phyloP scores from a whole-genome alignment of 768 basidiomycete species.

The Leccinum truebloodii region DNA sequence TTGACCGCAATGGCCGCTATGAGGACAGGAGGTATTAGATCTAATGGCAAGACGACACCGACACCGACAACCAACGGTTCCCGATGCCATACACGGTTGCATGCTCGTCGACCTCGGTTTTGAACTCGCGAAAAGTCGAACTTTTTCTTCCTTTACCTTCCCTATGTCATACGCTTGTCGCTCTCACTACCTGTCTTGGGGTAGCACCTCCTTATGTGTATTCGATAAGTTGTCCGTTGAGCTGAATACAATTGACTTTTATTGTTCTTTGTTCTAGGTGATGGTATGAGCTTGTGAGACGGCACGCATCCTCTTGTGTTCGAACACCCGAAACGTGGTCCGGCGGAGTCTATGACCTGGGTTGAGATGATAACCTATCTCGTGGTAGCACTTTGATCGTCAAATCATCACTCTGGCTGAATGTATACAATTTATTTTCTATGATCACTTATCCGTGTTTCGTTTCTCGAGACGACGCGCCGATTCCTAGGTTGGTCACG shows the following conservation, averaged over 20 bases:
- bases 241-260: slow-evolving; percentile 23
- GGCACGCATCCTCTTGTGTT: background rate
- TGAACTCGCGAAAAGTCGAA: slow-evolving; percentile 1
- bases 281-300: background rate
- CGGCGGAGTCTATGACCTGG: no score
- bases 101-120: slow-evolving; percentile 2
- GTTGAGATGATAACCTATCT: no score
- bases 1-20: slow-evolving; percentile 43
- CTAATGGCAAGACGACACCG: background rate
- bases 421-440: background rate
- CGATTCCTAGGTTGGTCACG: slow-evolving; percentile 67
- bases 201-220: slow-evolving; percentile 22
- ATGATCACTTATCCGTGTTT: background rate
- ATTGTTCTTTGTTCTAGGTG: background rate
- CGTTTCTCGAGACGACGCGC: slow-evolving; percentile 33
- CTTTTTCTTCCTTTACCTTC: background rate
- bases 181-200: slow-evolving; percentile 4
- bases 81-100: background rate
- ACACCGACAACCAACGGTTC: background rate
- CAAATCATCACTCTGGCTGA: background rate
- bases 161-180: background rate
- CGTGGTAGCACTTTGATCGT: no score
- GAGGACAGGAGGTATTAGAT: slow-evolving; percentile 46
- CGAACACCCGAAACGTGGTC: no score
- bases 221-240: slow-evolving; percentile 17